Percentiles rank a stretch among this genome's conserved stretches.
Evolutionary conservation across 176 grass and related monocot genomes (phyloP).

Genomic region (Oryza coarctata): DNA sequence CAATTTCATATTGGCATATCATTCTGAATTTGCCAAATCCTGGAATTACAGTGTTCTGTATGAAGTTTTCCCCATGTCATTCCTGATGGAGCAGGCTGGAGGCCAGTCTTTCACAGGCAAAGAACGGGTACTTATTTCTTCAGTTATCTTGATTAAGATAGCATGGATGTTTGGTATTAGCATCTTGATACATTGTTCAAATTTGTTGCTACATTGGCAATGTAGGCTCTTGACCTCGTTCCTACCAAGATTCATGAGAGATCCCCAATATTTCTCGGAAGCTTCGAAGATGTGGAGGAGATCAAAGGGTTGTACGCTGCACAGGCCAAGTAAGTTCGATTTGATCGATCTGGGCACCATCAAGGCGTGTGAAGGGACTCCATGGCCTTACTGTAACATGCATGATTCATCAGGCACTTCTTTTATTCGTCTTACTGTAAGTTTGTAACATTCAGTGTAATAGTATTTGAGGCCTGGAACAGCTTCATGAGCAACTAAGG

Average conservation of each 20-base stretch:
- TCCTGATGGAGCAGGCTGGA: conserved; percentile 94
- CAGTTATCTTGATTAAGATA: background rate
- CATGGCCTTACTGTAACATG: background rate
- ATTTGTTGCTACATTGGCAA: background rate
- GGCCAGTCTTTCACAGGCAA: conserved; percentile 93
- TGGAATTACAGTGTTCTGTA: conserved; percentile 76
- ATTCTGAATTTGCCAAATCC: background rate
- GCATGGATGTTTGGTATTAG: background rate
- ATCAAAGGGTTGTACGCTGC: conserved; percentile 80
- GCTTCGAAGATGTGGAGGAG: conserved; percentile 87
- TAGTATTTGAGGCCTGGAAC: conserved; percentile 25
- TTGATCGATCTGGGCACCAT: background rate
- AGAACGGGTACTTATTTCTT: conserved; percentile 55
- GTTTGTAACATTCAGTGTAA: conserved; percentile 31
- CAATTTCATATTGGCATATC: background rate
- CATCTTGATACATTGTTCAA: background rate
- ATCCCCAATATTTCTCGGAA: conserved; percentile 87
- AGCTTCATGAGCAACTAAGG: conserved; percentile 30
- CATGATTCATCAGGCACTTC: conserved; percentile 22
- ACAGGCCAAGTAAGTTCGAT: conserved; percentile 40
- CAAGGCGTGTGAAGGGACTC: background rate
- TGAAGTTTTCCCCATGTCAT: conserved; percentile 99
- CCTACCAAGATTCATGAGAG: conserved; percentile 88
- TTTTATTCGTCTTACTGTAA: conserved; percentile 16
- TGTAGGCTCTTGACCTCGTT: conserved; percentile 85